Evolutionary conservation across 2,329 filamentous ascomycete genomes (phyloP), one percentile per base, ranked within the genome.

Genomic region (Exophiala spinifera): DNA sequence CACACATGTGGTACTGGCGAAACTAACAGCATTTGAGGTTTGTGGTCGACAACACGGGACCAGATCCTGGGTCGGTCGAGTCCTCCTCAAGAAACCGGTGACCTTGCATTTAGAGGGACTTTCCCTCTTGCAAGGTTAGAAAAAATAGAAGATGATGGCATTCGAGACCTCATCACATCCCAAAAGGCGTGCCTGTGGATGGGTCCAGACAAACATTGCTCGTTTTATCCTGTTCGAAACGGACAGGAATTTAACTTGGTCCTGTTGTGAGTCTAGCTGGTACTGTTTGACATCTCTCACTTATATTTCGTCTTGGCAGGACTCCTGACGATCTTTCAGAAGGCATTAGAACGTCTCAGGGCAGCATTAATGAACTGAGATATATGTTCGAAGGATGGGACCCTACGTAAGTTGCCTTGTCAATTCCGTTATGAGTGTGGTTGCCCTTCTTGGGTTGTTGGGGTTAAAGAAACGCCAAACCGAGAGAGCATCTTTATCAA

Each of bases 61-160:
- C 63, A 69, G 3, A 67, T 81, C 13, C 60, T 79, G 7, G 72
- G 72, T 2, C 65, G 67, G 13, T 63, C 68, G 0, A 71, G 76
- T 57, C 74, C 76, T 0, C 76, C 79, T 1, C 64, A 71, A 10
- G 70, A 74, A 44, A 82, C 80, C 0, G 80, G 80, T 1, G 79
- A 83, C 63, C 65, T 82, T 23, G 79, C 80, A 3, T 83, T 82
- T 63, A 44, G 53, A 1, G 49, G 48, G 4, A 56, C 53, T 2
- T 51, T 56, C 19, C 33, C 48, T 19, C 31, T 48, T 34, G 53
- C 4, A 19, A 36, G 45, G 21, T 43, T 56, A 3, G 49, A 56
- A 15, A 37, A 48, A 1, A 39, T 56, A 7, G 39, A 56, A 8
- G 49, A 56, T 15, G 43, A 34, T 4, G 39, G 44, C n/a, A 44